phyloP scores from a whole-genome alignment of 495 filamentous ascomycete species.

The Penicillium odoratum region DNA sequence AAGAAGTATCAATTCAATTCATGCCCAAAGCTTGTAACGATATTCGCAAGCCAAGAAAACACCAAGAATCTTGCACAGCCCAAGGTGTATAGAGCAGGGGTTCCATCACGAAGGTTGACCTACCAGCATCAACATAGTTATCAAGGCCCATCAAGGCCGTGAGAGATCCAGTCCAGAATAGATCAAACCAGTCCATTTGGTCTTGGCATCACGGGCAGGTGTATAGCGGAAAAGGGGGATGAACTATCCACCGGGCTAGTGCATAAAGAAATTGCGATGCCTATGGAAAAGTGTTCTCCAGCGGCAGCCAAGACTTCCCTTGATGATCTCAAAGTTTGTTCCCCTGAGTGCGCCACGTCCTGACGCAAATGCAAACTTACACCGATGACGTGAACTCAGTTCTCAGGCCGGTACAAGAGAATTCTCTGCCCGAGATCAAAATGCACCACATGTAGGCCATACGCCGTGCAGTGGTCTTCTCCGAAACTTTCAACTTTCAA shows the following conservation, averaged over 20 bases:
- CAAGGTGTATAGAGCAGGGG: neutral
- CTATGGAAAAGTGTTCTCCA: conserved; percentile 20
- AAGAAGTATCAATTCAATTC: neutral
- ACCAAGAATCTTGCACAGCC: conserved; percentile 16
- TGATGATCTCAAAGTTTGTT: neutral
- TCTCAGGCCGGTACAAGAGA: neutral
- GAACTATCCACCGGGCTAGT: conserved; percentile 12
- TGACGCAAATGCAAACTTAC: neutral
- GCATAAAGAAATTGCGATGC: conserved; percentile 23
- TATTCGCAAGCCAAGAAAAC: conserved; percentile 18
- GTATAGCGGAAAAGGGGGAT: neutral
- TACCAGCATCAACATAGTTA: conserved; percentile 21
- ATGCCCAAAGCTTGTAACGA: neutral
- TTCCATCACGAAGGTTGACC: conserved; percentile 11
- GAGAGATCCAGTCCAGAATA: conserved; percentile 14
- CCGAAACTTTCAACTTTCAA: neutral
- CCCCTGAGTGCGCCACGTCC: neutral
- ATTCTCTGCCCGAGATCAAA: neutral
- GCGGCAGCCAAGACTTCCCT: conserved; percentile 15
- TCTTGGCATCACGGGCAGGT: conserved; percentile 10
- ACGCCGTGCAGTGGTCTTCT: neutral
- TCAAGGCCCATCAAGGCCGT: conserved; percentile 18
- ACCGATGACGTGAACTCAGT: neutral
- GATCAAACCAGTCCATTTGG: conserved; percentile 14
- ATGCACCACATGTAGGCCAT: too few species aligned